Base-by-base conservation (phyloP, 2,329 filamentous ascomycete species). In the Fusarium sp. region DNA sequence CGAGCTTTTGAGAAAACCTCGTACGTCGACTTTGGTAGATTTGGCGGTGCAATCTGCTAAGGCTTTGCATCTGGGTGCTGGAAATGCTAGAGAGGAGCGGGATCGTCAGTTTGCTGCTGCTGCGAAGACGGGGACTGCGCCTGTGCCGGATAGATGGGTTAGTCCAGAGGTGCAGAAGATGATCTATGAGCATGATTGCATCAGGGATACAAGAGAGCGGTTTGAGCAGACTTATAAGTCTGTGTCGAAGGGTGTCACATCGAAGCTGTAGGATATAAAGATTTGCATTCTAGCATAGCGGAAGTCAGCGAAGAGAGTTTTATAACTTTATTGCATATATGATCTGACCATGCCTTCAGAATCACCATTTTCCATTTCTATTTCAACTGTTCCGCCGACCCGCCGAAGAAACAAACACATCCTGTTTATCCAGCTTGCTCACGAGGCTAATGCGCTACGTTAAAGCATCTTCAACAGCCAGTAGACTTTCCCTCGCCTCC, bases 131-230 rank as follows among this genome's bases (percentile, higher is more conserved):
- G n/a, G 24, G 2, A 33, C 26, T 6, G 36, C 44, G 7, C 55
- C 69, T 3, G 24, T 72, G 17, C 70, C 70, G 5, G 70, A 73
- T 35, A 72, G 58, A 12, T 73, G 70, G 70, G 70, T 65, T 6
- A 72, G 69, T 14, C 70, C 70, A 2, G 70, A 73, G 35, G 36
- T 72, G 6, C 70, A 73, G 39, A 51, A 72, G 35, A 72, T 72
- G 69, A 65, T 73, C 24, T 68, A 67, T 20, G 49, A 60, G 33
- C 52, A 72, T 17, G 69, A 72, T n/a, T 58, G 55, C 3, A n/a
- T 47, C 18, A 44, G 35, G 22, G 67, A 72, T 41, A 41, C 56
- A 1, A 36, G 44, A 3, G 36, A 63, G 3, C 15, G 69, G n/a
- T 72, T 72, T 15, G 13, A 18, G 22, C 20, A 55, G n/a, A n/a